These are phyloP conservation scores for Fusarium abutilonis DNA, from an alignment of 2,329 filamentous ascomycete species.

Conservation along the genomic window DNA sequence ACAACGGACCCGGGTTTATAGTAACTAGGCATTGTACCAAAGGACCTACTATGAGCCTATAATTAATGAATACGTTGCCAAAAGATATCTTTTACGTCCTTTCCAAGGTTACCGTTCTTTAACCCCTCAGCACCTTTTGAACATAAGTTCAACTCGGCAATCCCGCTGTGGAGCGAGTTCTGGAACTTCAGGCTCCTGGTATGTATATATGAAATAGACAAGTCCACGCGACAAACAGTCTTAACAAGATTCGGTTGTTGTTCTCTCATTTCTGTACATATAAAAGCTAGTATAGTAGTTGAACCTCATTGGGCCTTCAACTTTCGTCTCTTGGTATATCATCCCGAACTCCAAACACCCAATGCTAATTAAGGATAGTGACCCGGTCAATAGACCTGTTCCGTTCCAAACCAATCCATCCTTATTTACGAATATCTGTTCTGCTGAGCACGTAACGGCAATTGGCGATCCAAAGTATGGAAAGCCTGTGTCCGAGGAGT, in stretches of 20 bases:
- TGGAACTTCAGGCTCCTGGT: not conserved
- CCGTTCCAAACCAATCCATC: not conserved
- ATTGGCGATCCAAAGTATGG: slow-evolving; percentile 67
- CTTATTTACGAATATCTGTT: slow-evolving; percentile 24
- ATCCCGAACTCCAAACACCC: slow-evolving; percentile 38
- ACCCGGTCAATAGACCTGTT: not conserved
- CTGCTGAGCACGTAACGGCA: slow-evolving; percentile 59
- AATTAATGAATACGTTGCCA: not conserved
- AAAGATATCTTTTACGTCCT: not conserved
- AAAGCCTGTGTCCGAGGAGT: slow-evolving; percentile 76
- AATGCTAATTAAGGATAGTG: slow-evolving; percentile 33
- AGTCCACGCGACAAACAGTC: slow-evolving; percentile 1
- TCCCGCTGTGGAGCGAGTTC: not conserved
- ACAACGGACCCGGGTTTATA: slow-evolving; percentile 4
- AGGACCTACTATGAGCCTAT: not conserved
- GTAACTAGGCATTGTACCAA: too few species aligned
- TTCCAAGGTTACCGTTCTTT: not conserved
- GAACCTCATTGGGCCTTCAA: slow-evolving; percentile 15
- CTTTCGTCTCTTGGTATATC: slow-evolving; percentile 32
- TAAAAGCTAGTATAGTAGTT: slow-evolving; percentile 11
- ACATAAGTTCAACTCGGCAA: not conserved
- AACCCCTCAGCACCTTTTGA: not conserved
- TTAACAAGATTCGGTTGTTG: not conserved
- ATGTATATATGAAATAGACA: slow-evolving; percentile 15
- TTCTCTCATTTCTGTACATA: not conserved